Evolutionary conservation across 176 grass and related monocot species (phyloP).

Genomic region (Eragrostis nindensis): DNA sequence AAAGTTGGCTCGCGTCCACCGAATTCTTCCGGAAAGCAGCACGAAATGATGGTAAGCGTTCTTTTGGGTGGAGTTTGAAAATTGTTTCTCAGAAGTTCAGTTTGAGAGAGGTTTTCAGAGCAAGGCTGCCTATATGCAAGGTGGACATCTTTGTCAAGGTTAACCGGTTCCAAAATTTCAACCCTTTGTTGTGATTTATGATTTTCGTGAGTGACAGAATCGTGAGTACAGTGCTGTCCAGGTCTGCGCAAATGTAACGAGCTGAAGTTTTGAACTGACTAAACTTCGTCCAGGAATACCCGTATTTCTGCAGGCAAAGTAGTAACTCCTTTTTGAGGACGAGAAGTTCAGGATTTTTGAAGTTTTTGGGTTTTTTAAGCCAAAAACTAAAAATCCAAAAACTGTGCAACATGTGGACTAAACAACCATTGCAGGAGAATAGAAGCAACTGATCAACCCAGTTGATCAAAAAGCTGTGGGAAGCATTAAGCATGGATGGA

Average conservation of each 20-base stretch:
- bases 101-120: neutral
- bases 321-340: too few relatives aligned
- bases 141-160: neutral
- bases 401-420: too few relatives aligned
- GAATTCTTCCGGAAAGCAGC: slow-evolving; percentile 19
- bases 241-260: neutral
- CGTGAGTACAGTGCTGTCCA: neutral
- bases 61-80: slow-evolving; percentile 1
- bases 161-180: neutral
- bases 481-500: too few relatives aligned
- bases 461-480: too few relatives aligned
- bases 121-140: neutral
- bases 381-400: neutral
- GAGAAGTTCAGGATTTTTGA: too few relatives aligned
- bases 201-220: neutral
- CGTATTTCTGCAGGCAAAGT: too few relatives aligned
- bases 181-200: neutral
- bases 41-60: neutral
- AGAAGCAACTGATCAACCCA: too few relatives aligned
- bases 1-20: slow-evolving; percentile 18
- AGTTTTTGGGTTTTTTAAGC: too few relatives aligned
- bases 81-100: neutral
- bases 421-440: too few relatives aligned
- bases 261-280: neutral
- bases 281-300: neutral